Evolutionary conservation across 129 eudicot species (phyloP), one percentile per base, ranked within the genome.

Genomic region (Sambucus nigra): DNA sequence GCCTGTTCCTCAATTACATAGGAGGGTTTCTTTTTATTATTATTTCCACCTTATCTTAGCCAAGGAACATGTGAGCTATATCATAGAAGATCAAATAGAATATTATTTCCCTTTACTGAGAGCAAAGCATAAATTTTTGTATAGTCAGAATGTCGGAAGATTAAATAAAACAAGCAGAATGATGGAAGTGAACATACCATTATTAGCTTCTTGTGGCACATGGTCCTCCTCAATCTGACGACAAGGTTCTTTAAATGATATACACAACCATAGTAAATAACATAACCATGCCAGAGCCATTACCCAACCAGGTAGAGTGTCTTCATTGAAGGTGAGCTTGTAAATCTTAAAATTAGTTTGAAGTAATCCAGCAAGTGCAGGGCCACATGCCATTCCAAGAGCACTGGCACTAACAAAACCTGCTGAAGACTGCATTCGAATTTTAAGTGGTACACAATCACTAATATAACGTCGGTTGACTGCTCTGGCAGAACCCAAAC

Each of bases 341-440:
- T 67, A 78, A 50, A 84, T 6, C 60, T 71, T 88, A 55, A 78
- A 84, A 21, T 84, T 76, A 18, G 68, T 65, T 63, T 88, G 97
- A 42, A 88, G 76, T 56, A 88, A 50, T 29, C 94, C 97, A 24
- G 94, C 97, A 63, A 88, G 87, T 63, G 94, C 97, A 2, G 97
- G 97, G 17, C 97, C 97, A 64, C 97, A 88, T 2, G 97, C 92
- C 92, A 88, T 78, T 58, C 97, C 97, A 27, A 88, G 73, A 70
- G 97, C 97, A 71, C 92, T 84, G 8, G 97, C 97, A 81, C 94
- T 80, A 57, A 88, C 92, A 65, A 84, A 80, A 56, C 94, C 97
- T 8, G 97, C 97, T 15, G 97, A 84, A 55, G 97, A 94, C 66
- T 88, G 92, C 94, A 88, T 84, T 10, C 97, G 83, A 52, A 78